These are phyloP conservation scores for Rhizoclosmatium sp. DNA, from an alignment of 192 early-diverging fungal genomes.

Conservation along the genomic window DNA sequence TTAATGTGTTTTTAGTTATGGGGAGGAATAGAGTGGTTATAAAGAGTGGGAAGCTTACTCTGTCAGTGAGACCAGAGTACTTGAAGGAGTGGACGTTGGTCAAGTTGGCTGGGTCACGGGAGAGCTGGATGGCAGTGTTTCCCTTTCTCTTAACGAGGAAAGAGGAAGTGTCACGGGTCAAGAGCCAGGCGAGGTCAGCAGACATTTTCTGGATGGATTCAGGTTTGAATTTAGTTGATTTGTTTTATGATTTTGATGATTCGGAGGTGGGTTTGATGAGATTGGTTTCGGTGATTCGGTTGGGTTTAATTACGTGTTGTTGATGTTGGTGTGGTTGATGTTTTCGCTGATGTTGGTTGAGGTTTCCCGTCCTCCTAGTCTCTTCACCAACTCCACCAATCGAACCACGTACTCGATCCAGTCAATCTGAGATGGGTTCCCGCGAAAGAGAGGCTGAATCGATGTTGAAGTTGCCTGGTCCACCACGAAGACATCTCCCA, in stretches of 20 bases:
- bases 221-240: not conserved
- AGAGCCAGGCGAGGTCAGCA: constrained; percentile 61
- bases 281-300: not conserved
- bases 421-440: too few relatives aligned
- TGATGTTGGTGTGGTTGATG: too few relatives aligned
- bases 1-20: not conserved
- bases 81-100: constrained; percentile 81
- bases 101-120: constrained; percentile 33
- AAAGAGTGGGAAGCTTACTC: not conserved
- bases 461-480: too few relatives aligned
- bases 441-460: too few relatives aligned
- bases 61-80: constrained; percentile 81
- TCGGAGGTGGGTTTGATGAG: not conserved
- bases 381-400: too few relatives aligned
- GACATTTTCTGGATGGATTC: constrained; percentile 27
- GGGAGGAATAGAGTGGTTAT: not conserved
- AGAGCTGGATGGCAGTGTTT: constrained; percentile 31
- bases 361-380: too few relatives aligned
- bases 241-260: not conserved
- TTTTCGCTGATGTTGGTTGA: too few relatives aligned
- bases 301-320: too few relatives aligned
- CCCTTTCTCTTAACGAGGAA: constrained; percentile 86
- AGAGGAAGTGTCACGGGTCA: constrained; percentile 79
- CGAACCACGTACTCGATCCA: too few relatives aligned
- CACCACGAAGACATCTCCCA: too few relatives aligned